Evolutionary conservation across 306 rosid species (phyloP), one percentile per base, ranked within the genome.

Genomic region (Cyamopsis tetragonoloba): DNA sequence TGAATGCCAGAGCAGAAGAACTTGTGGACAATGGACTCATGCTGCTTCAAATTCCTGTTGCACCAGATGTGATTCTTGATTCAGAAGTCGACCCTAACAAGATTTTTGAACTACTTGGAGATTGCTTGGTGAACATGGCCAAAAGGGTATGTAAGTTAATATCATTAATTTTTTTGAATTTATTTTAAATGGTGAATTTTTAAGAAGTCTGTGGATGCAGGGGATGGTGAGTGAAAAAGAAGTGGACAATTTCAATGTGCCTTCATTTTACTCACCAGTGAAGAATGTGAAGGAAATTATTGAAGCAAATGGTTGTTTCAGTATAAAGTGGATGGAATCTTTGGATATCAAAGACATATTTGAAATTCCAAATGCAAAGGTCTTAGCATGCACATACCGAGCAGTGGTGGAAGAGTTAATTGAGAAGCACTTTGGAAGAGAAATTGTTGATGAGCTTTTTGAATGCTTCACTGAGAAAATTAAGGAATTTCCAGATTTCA

Each of bases 101-200:
- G 31, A 59, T 39, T 30, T 26, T 68, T 3, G 83, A 79, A 10
- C 77, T 74, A 31, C 22, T 79, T n/a, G 84, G 74, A 47, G 43
- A 70, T 63, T 74, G 80, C 53, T 44, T 80, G 8, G 18, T 63
- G 70, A 77, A 80, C 74, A 74, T 75, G 84, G 65, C 71, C 31
- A 63, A 65, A 48, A 62, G 1, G 84, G 84, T n/a, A n/a, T n/a
- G n/a, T n/a, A n/a, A n/a, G n/a, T n/a, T n/a, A n/a, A n/a, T n/a
- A n/a, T n/a, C n/a, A n/a, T n/a, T n/a, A n/a, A n/a, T n/a, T n/a
- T n/a, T n/a, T n/a, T n/a, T n/a, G n/a, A n/a, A n/a, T n/a, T n/a
- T n/a, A n/a, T n/a, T n/a, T n/a, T n/a, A n/a, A n/a, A n/a, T n/a
- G n/a, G n/a, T n/a, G n/a, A n/a, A n/a, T n/a, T n/a, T n/a, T n/a